Percentiles rank a stretch among this genome's conserved stretches.
Evolutionary conservation across 73 alveolate species (phyloP).

Genomic region (Paramecium sonneborni): DNA sequence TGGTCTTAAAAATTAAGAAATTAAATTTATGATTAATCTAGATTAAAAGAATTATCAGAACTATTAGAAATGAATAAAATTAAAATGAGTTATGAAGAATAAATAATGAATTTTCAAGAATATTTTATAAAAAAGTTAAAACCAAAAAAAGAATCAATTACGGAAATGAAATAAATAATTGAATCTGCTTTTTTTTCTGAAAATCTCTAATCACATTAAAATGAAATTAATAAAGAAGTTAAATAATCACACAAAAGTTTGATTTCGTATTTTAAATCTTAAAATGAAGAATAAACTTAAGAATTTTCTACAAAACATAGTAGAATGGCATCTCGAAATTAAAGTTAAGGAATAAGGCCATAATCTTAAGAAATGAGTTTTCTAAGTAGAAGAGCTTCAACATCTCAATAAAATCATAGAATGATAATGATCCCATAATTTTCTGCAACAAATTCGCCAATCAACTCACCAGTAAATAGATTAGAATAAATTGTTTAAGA

Average conservation of each 20-base stretch:
- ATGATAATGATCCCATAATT: not conserved
- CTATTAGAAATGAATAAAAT: conserved; percentile 38
- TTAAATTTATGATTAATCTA: conserved; percentile 1
- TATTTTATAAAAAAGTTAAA: not conserved
- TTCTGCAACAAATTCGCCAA: not conserved
- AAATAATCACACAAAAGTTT: not conserved
- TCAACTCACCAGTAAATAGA: not conserved
- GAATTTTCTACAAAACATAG: conserved; percentile 24
- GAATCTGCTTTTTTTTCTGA: conserved; percentile 35
- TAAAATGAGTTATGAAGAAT: conserved; percentile 35
- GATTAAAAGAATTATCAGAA: conserved; percentile 48
- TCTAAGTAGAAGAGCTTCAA: conserved; percentile 27
- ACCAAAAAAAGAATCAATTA: not conserved
- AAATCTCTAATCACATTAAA: not conserved
- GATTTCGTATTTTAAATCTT: not conserved
- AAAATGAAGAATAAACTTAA: conserved; percentile 10
- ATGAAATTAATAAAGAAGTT: not conserved
- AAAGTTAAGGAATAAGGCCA: not conserved
- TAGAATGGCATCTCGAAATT: conserved; percentile 51
- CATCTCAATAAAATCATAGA: conserved; percentile 1
- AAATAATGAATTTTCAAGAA: not conserved
- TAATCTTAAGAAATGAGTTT: conserved; percentile 29
- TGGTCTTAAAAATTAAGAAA: conserved; percentile 33
- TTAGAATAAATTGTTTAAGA: not conserved
- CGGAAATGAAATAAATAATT: not conserved